Evolutionary conservation across 345 rosid species (phyloP).

Genomic region (Pugionium cornutum): DNA sequence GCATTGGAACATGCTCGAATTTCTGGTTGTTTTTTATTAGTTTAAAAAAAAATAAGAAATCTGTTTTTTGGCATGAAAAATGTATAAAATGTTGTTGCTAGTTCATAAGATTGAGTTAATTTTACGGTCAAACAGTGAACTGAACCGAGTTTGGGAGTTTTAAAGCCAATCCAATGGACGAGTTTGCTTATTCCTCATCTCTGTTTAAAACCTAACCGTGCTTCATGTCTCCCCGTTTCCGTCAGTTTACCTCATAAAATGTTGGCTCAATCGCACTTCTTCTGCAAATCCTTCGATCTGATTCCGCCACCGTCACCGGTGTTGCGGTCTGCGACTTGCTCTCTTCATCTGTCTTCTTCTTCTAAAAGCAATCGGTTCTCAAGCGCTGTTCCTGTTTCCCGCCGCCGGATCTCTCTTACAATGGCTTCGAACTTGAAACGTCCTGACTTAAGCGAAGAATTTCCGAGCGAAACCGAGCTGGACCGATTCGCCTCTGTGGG

Average conservation of each 20-base stretch:
- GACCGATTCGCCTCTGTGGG: constrained; percentile 60
- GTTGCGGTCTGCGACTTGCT: constrained; percentile 23
- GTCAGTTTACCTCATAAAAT: constrained; percentile 22
- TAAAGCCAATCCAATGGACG: constrained; percentile 29
- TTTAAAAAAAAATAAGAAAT: no score
- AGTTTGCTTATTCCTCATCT: constrained; percentile 10
- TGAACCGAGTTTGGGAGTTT: background rate
- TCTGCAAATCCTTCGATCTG: constrained; percentile 24
- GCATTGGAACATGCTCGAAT: no score
- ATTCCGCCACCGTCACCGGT: constrained; percentile 37
- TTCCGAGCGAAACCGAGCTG: constrained; percentile 40
- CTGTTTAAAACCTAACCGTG: background rate
- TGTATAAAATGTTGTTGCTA: no score
- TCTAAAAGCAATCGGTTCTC: background rate
- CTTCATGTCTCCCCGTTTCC: background rate
- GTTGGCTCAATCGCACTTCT: constrained; percentile 34
- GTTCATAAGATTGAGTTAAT: no score
- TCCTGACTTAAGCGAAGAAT: constrained; percentile 19
- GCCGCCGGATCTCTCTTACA: constrained; percentile 13
- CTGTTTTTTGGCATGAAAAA: no score
- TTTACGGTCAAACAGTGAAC: background rate
- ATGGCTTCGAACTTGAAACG: constrained; percentile 48
- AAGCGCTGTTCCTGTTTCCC: constrained; percentile 11
- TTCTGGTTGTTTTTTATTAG: no score
- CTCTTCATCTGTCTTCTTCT: constrained; percentile 14